These are phyloP conservation scores for Aspergillus asperescens DNA, from an alignment of 495 filamentous ascomycete genomes.

Conservation along the genomic window DNA sequence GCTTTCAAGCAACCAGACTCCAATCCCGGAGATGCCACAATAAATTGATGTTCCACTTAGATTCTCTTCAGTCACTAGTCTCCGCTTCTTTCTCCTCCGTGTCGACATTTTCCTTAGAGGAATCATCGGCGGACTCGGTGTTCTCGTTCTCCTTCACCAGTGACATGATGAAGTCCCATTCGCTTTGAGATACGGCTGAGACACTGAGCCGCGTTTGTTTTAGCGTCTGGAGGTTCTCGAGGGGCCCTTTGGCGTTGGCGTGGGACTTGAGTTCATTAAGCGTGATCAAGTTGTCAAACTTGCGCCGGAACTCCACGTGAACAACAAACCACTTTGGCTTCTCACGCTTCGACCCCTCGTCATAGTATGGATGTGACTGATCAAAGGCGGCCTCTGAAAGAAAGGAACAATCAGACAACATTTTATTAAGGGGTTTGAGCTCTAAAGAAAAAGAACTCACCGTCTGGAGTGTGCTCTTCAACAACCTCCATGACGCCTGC, in stretches of 20 bases:
- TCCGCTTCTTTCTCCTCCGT: constrained; percentile 6
- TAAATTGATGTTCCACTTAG: background rate
- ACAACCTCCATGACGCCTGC: constrained; percentile 94
- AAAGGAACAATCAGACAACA: constrained; percentile 9
- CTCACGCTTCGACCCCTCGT: constrained; percentile 64
- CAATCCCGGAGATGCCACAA: constrained; percentile 2
- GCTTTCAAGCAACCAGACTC: background rate
- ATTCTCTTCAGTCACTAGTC: constrained; percentile 12
- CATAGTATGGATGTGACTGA: constrained; percentile 72
- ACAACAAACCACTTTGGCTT: constrained; percentile 86
- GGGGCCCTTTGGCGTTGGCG: constrained; percentile 49
- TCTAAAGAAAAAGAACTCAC: constrained; percentile 40
- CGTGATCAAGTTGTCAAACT: constrained; percentile 66
- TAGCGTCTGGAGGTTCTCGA: constrained; percentile 80
- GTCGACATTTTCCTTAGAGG: constrained; percentile 4
- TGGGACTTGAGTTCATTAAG: constrained; percentile 68
- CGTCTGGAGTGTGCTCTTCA: constrained; percentile 69
- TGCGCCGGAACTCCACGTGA: constrained; percentile 77
- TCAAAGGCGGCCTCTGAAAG: constrained; percentile 72
- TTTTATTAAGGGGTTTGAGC: no score
- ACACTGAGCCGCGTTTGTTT: constrained; percentile 80
- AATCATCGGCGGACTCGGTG: constrained; percentile 10
- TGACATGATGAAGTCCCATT: constrained; percentile 77
- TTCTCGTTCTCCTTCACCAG: constrained; percentile 28
- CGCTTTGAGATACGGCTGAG: constrained; percentile 60